Percentiles rank a stretch among this genome's conserved stretches.
phyloP scores from a whole-genome alignment of 257 asterid species.

The Solanum raphanifolium region DNA sequence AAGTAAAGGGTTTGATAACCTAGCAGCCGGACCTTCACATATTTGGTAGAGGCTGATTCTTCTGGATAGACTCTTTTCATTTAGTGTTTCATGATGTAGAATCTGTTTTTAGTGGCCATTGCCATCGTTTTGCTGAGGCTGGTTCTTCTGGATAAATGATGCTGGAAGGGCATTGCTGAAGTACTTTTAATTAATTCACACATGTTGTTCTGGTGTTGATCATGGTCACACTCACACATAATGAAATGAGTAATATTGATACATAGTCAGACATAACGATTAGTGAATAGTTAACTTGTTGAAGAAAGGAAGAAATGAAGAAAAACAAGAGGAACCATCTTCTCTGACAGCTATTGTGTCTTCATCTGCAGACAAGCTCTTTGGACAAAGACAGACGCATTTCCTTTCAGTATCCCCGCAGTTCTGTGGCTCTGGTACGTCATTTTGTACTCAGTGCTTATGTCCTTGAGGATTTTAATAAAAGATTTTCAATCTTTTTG shows the following conservation, averaged over 20 bases:
- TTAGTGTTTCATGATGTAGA: background rate
- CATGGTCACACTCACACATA: background rate
- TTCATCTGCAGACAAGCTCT: slow-evolving; percentile 47
- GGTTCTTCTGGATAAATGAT: background rate
- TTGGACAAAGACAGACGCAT: slow-evolving; percentile 62
- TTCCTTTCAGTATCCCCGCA: slow-evolving; percentile 51
- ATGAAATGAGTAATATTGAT: background rate
- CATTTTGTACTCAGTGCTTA: background rate
- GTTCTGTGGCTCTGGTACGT: slow-evolving; percentile 44
- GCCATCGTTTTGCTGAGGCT: background rate
- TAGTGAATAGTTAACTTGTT: background rate
- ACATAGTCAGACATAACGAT: background rate
- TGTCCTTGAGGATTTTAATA: background rate
- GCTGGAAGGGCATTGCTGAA: background rate
- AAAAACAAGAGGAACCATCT: background rate
- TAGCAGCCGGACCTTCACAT: background rate
- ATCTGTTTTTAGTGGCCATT: background rate
- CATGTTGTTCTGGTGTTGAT: background rate
- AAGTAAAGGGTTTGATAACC: background rate
- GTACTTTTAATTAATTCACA: background rate
- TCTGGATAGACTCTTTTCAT: background rate
- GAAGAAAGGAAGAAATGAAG: background rate
- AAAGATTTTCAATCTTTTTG: background rate
- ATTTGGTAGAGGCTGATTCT: background rate
- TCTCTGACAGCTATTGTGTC: slow-evolving; percentile 2